These are phyloP conservation scores for Choiromyces venosus DNA, from an alignment of 495 filamentous ascomycete species.

Conservation along the genomic window DNA sequence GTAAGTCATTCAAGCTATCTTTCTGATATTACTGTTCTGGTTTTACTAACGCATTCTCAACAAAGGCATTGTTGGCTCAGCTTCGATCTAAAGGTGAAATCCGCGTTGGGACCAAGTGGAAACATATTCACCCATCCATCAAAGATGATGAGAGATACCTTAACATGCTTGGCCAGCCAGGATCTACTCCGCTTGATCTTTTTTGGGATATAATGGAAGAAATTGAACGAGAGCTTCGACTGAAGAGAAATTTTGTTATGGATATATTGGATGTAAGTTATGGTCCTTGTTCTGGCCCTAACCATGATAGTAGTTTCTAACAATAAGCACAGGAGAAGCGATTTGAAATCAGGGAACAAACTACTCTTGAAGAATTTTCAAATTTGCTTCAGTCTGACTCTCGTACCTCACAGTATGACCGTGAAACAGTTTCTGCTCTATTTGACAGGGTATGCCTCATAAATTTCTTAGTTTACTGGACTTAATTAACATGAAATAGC, in stretches of 20 bases:
- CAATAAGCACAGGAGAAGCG: conserved; percentile 64
- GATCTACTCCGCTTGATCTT: conserved; percentile 85
- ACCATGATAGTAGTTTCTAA: conserved; percentile 12
- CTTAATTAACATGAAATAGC: conserved; percentile 44
- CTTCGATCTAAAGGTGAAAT: conserved; percentile 72
- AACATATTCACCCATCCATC: conserved; percentile 68
- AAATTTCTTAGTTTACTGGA: conserved; percentile 2
- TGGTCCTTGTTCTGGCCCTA: conserved; percentile 10
- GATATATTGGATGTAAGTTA: conserved; percentile 81
- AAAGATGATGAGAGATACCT: conserved; percentile 76
- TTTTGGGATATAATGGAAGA: conserved; percentile 97
- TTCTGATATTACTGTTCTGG: not conserved
- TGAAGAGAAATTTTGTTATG: conserved; percentile 73
- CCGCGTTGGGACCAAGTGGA: conserved; percentile 88
- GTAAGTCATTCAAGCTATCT: conserved; percentile 23
- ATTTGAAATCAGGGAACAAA: conserved; percentile 80
- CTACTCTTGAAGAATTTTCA: conserved; percentile 80
- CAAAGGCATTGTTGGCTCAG: conserved; percentile 60
- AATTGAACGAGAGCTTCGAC: conserved; percentile 76
- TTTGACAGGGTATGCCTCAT: conserved; percentile 61
- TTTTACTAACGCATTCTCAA: not conserved
- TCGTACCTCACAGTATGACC: conserved; percentile 75
- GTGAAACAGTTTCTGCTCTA: conserved; percentile 66
- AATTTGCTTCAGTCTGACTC: conserved; percentile 70
- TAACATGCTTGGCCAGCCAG: conserved; percentile 76